Percentiles rank a stretch among this genome's conserved stretches.
Conservation (phyloP, 768 basidiomycete species). For the Tricholoma flavovirens region DNA sequence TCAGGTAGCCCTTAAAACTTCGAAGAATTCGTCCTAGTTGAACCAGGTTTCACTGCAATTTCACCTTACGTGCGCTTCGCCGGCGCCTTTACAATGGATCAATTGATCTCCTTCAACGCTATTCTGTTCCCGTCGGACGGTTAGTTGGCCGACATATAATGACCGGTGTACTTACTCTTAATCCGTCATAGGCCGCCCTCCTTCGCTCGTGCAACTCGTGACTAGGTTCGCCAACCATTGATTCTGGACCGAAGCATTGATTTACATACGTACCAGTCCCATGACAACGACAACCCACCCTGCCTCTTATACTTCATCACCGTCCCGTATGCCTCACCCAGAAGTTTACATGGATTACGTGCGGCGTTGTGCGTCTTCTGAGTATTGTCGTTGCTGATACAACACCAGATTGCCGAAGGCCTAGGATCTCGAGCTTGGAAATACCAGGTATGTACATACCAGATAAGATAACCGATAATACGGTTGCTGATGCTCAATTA, state of each 20-base stretch:
- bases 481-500: background rate
- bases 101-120: conserved; percentile 57
- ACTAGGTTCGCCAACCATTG: conserved; percentile 46
- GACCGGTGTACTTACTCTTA: background rate
- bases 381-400: conserved; percentile 4
- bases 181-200: conserved; percentile 47
- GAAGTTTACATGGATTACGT: conserved; percentile 83
- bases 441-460: conserved; percentile 52
- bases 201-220: conserved; percentile 68
- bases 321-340: conserved; percentile 71
- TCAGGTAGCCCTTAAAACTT: conserved; percentile 12
- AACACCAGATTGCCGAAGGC: conserved; percentile 59
- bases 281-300: conserved; percentile 41
- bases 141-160: conserved; percentile 7
- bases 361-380: conserved; percentile 13
- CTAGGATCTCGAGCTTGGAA: conserved; percentile 65
- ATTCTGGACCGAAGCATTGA: conserved; percentile 6
- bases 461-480: background rate
- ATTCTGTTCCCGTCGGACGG: conserved; percentile 77
- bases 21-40: conserved; percentile 6
- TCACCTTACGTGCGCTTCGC: conserved; percentile 10
- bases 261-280: conserved; percentile 26
- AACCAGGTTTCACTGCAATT: conserved; percentile 8
- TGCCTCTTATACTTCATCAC: conserved; percentile 37
- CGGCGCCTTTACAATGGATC: conserved; percentile 46